Conservation (phyloP, 202 grass and related monocot genomes). For the Setaria viridis region DNA sequence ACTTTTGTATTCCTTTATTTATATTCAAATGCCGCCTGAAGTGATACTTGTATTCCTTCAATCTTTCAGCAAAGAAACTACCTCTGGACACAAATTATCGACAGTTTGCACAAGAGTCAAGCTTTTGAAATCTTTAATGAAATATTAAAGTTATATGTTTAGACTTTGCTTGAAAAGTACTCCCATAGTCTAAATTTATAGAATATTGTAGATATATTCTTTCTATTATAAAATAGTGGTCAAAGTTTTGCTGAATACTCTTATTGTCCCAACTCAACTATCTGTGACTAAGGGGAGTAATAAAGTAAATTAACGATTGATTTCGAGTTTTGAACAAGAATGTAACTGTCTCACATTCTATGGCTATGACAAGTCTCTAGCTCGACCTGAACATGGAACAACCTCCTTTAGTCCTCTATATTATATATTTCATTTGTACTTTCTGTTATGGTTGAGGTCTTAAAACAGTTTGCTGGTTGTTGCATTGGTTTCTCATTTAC, state of each 20-base stretch:
- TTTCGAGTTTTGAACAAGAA: neutral
- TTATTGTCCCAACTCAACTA: neutral
- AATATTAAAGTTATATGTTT: neutral
- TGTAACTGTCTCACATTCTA: neutral
- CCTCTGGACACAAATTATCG: neutral
- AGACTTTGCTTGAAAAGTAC: neutral
- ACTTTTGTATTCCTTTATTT: neutral
- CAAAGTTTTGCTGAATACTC: neutral
- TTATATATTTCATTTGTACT: neutral
- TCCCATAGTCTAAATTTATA: neutral
- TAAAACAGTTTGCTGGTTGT: conserved; percentile 24
- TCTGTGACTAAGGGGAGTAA: neutral
- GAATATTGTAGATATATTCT: neutral
- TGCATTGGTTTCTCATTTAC: conserved; percentile 40
- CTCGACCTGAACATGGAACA: neutral
- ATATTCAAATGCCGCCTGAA: neutral
- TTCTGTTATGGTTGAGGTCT: neutral
- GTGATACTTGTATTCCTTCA: neutral
- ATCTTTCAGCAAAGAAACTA: neutral
- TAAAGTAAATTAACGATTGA: no score
- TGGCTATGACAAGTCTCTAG: neutral
- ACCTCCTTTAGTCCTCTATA: neutral
- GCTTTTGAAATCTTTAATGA: neutral
- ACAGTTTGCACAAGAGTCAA: neutral
- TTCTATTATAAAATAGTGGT: neutral